phyloP scores from a whole-genome alignment of 2,329 filamentous ascomycete species.

The Verticillium klebahnii region DNA sequence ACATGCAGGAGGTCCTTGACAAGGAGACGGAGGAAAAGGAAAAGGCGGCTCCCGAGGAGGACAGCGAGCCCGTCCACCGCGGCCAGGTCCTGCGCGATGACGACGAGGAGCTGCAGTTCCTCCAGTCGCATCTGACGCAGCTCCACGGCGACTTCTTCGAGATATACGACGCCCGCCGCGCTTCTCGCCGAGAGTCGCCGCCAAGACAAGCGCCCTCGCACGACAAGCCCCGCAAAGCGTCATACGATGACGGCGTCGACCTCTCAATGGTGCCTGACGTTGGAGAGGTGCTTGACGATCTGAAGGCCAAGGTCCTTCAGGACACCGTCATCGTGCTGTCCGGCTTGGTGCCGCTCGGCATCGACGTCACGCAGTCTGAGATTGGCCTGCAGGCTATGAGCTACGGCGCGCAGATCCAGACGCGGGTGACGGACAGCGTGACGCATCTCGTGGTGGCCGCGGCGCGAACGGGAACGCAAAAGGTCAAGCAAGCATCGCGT shows the following conservation, averaged over 20 bases:
- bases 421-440: conserved; percentile 55
- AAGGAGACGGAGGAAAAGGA: conserved; percentile 69
- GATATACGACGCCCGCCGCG: conserved; percentile 62
- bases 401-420: conserved; percentile 69
- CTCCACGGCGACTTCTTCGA: conserved; percentile 81
- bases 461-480: conserved; percentile 74
- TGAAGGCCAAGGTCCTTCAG: conserved; percentile 73
- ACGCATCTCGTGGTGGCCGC: conserved; percentile 73
- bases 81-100: conserved; percentile 85
- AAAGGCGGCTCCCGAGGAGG: conserved; percentile 40
- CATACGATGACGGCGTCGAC: conserved; percentile 37
- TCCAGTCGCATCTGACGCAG: conserved; percentile 70
- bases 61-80: conserved; percentile 24
- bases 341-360: conserved; percentile 79
- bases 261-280: conserved; percentile 71
- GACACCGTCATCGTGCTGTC: conserved; percentile 82
- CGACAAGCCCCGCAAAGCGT: conserved; percentile 10
- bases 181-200: conserved; percentile 27
- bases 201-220: conserved; percentile 14
- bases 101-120: conserved; percentile 72
- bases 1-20: conserved; percentile 87
- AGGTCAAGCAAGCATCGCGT: conserved; percentile 80
- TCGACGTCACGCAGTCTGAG: conserved; percentile 76
- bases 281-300: conserved; percentile 72
- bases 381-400: conserved; percentile 81